Evolutionary conservation across 352 stramenopile species (phyloP).

Genomic region (Phytophthora pseudosyringae): DNA sequence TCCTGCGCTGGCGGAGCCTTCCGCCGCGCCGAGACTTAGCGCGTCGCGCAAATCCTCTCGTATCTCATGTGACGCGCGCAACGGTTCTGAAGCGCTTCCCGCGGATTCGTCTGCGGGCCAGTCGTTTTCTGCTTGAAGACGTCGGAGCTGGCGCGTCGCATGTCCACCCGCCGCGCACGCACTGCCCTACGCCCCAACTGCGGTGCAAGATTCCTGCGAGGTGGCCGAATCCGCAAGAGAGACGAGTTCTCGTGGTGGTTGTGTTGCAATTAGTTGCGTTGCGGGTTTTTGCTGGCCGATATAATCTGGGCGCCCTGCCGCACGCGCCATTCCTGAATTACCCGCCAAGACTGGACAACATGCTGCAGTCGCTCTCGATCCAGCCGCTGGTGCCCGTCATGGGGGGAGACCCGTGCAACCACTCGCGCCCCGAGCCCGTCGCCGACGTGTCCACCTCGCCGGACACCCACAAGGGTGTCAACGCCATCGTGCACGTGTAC

Average conservation of each 20-base stretch:
- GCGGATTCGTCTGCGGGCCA: conserved; percentile 7
- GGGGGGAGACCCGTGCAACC: conserved; percentile 26
- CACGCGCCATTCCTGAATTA: conserved; percentile 32
- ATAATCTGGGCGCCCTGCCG: background rate
- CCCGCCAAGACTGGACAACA: conserved; percentile 7
- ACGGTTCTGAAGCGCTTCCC: conserved; percentile 12
- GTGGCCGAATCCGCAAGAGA: conserved; percentile 25
- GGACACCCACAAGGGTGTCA: conserved; percentile 33
- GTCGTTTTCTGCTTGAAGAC: conserved; percentile 28
- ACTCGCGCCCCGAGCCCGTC: conserved; percentile 32
- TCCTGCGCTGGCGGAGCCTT: background rate
- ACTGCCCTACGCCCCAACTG: conserved; percentile 8
- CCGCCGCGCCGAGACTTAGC: conserved; percentile 10
- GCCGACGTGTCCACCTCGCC: conserved; percentile 26
- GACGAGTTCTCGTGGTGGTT: conserved; percentile 23
- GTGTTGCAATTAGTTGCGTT: conserved; percentile 29
- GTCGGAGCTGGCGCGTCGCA: conserved; percentile 19
- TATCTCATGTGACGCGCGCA: conserved; percentile 31
- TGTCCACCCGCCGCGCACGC: conserved; percentile 14
- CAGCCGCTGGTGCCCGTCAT: conserved; percentile 33
- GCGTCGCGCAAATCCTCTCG: conserved; percentile 24
- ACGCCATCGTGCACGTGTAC: conserved; percentile 36
- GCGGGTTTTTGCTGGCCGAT: conserved; percentile 23
- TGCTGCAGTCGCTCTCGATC: conserved; percentile 48
- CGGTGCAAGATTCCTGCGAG: conserved; percentile 29